These are phyloP conservation scores for Fusarium clavum DNA, from an alignment of 2,329 filamentous ascomycete genomes.

Conservation along the genomic window DNA sequence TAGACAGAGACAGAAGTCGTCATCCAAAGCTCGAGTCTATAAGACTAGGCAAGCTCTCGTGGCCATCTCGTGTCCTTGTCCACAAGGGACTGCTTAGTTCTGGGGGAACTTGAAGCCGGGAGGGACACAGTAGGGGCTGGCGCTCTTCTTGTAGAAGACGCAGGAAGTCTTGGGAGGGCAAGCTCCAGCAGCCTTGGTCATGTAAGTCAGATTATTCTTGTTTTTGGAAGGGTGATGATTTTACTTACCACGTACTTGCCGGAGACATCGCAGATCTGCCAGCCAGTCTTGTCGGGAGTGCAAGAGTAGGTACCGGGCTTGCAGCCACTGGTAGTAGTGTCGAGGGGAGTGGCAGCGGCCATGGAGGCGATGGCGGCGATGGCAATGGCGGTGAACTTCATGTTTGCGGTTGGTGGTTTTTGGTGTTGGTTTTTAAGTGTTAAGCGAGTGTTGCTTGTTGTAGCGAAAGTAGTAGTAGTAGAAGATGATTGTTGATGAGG, in stretches of 20 bases:
- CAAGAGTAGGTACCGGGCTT: slow-evolving; percentile 53
- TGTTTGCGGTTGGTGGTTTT: slow-evolving; percentile 35
- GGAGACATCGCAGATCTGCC: slow-evolving; percentile 51
- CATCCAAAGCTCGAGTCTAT: not conserved
- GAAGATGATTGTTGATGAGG: slow-evolving; percentile 26
- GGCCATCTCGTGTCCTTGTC: slow-evolving; percentile 10
- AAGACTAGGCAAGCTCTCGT: not conserved
- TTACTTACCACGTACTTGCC: slow-evolving; percentile 51
- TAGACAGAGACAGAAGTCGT: slow-evolving; percentile 5
- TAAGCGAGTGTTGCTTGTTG: slow-evolving; percentile 22
- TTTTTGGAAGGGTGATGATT: not conserved
- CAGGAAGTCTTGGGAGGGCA: slow-evolving; percentile 53
- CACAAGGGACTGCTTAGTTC: slow-evolving; percentile 14
- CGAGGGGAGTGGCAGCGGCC: slow-evolving; percentile 35
- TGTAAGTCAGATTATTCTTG: not conserved
- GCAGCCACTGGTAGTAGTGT: slow-evolving; percentile 39
- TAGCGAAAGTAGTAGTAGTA: slow-evolving; percentile 17
- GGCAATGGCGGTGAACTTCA: slow-evolving; percentile 48
- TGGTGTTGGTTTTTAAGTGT: not conserved
- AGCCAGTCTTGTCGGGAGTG: slow-evolving; percentile 44
- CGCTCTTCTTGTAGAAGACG: slow-evolving; percentile 51
- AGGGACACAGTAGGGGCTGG: slow-evolving; percentile 55
- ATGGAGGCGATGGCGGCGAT: slow-evolving; percentile 41
- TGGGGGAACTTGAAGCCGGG: slow-evolving; percentile 48
- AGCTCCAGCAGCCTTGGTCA: slow-evolving; percentile 47